These are phyloP conservation scores for Effrenium voratum DNA, from an alignment of 73 alveolate genomes.

Conservation along the genomic window DNA sequence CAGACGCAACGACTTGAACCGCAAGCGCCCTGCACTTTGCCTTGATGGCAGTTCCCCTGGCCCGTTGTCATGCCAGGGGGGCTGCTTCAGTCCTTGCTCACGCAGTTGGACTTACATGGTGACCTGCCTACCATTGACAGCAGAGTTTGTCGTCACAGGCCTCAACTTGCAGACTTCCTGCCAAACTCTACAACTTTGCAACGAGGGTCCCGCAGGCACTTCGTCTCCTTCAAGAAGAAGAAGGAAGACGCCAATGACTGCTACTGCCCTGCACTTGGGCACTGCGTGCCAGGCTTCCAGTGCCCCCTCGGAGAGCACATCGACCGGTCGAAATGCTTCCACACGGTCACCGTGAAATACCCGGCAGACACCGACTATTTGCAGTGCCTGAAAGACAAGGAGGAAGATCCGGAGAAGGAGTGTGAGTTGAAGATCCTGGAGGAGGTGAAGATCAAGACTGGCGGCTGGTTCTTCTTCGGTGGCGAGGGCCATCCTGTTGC, in stretches of 20 bases:
- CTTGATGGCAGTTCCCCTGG: too few relatives aligned
- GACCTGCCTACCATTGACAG: too few relatives aligned
- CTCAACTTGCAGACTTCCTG: too few relatives aligned
- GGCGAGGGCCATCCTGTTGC: conserved; percentile 85
- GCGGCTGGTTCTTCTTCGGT: conserved; percentile 61
- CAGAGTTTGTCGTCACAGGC: too few relatives aligned
- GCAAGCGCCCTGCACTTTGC: too few relatives aligned
- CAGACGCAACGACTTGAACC: too few relatives aligned
- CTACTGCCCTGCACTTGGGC: conserved; percentile 50
- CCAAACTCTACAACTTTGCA: too few relatives aligned
- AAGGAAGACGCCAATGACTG: conserved; percentile 3
- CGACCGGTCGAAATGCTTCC: conserved; percentile 23
- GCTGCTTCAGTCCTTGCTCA: too few relatives aligned
- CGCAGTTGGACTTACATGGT: too few relatives aligned
- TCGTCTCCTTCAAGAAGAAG: conserved; percentile 59
- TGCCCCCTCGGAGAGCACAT: conserved; percentile 90
- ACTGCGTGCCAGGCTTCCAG: conserved; percentile 85
- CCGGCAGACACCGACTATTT: conserved; percentile 60
- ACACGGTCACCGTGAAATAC: not conserved
- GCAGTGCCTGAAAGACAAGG: conserved; percentile 55
- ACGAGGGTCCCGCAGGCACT: too few relatives aligned
- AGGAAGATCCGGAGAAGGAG: conserved; percentile 76
- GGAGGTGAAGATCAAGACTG: conserved; percentile 47
- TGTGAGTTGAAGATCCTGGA: conserved; percentile 44
- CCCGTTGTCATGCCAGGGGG: too few relatives aligned